Evolutionary conservation across 345 rosid genomes (phyloP), one percentile per base, ranked within the genome.

Genomic region (Linum lewisii): DNA sequence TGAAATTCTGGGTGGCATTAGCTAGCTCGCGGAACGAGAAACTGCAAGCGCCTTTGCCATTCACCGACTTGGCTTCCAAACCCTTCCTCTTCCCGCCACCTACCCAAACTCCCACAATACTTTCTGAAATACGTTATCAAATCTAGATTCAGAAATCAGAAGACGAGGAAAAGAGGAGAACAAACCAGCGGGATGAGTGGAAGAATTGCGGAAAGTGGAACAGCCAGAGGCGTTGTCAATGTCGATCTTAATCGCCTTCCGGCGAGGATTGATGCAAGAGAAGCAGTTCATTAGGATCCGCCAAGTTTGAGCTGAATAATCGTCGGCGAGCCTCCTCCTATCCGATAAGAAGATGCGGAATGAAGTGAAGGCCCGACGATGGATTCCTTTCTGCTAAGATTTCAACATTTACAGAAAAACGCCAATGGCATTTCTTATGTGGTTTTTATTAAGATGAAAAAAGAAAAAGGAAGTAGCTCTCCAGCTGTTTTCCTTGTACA

Each of bases 231-330:
- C 81, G 54, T 64, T 78, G 47, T 87, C 95, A 69, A 78, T 66
- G 69, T 85, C 94, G 72, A 89, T 82, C 67, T 84, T 84, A 61
- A 20, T 72, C 58, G 77, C 96, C 13, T 80, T 82, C 15, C 75
- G 71, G 25, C 72, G 79, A 2, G 83, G 73, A 65, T 54, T 75
- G n/a, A 85, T 24, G 74, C 99, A 93, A 69, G 87, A 81, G 68
- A 89, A 93, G 73, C 97, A 93, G 69, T 85, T 76, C 99, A 87
- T 93, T n/a, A n/a, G n/a, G n/a, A n/a, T n/a, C n/a, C n/a, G n/a
- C n/a, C n/a, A n/a, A n/a, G n/a, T n/a, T n/a, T n/a, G n/a, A n/a
- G n/a, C n/a, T n/a, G n/a, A n/a, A n/a, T n/a, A n/a, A n/a, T n/a
- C n/a, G n/a, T n/a, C n/a, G n/a, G n/a, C n/a, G n/a, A n/a, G n/a